Conservation (phyloP, 345 rosid genomes). For the Orychophragmus violaceus region DNA sequence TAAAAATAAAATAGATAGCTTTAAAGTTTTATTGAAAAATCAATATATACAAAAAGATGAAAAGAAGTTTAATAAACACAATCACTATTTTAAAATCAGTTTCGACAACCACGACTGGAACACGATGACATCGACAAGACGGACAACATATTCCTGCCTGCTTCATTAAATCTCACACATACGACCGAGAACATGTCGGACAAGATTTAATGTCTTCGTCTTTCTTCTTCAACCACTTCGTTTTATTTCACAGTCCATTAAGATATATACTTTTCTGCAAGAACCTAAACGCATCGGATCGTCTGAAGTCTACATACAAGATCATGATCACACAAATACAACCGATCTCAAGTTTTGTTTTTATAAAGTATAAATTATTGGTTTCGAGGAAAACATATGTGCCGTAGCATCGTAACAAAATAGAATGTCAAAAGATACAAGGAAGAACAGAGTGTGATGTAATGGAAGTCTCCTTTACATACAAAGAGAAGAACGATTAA, state of each 20-base stretch:
- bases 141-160: slow-evolving; percentile 9
- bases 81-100: neutral
- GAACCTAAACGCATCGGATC: neutral
- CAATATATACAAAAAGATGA: neutral
- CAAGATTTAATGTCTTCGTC: neutral
- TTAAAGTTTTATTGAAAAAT: neutral
- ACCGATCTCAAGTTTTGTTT: neutral
- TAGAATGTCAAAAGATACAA: neutral
- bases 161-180: neutral
- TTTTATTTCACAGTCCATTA: too few species aligned
- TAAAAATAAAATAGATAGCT: neutral
- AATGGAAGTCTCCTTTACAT: slow-evolving; percentile 1
- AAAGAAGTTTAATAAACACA: neutral
- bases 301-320: neutral
- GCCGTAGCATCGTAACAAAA: neutral
- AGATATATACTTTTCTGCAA: neutral
- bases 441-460: neutral
- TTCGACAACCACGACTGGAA: slow-evolving; percentile 3
- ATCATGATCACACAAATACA: neutral
- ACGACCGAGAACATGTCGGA: neutral
- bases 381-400: neutral
- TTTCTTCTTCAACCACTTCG: too few species aligned
- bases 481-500: neutral
- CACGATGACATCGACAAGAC: slow-evolving; percentile 20
- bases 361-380: neutral